Evolutionary conservation across 805 yeast species (phyloP).

Genomic region (Hanseniaspora lachancei): DNA sequence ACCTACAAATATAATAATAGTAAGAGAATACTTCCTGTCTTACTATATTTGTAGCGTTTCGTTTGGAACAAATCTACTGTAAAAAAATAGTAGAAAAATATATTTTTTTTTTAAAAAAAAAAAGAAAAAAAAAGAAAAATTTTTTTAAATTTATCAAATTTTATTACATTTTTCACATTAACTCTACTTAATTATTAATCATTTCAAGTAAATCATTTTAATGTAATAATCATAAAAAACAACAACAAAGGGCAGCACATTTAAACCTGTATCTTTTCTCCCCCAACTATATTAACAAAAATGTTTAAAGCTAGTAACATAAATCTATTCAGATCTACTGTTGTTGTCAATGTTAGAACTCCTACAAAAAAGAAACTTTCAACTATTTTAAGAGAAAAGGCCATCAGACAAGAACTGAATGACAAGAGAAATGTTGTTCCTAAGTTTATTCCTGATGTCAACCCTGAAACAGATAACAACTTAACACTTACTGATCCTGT

Average conservation of each 20-base stretch:
- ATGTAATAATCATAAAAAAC: too few relatives aligned
- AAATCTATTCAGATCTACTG: neutral
- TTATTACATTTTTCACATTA: neutral
- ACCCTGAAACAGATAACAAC: slow-evolving; percentile 13
- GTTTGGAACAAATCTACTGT: too few relatives aligned
- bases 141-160: too few relatives aligned
- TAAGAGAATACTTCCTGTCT: too few relatives aligned
- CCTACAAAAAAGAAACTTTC: neutral
- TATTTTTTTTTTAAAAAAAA: too few relatives aligned
- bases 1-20: too few relatives aligned
- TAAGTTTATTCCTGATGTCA: slow-evolving; percentile 1
- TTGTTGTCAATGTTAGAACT: neutral
- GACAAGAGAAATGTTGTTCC: neutral
- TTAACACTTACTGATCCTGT: slow-evolving; percentile 66
- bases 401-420: neutral
- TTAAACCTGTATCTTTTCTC: too few relatives aligned
- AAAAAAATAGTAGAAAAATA: too few relatives aligned
- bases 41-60: too few relatives aligned
- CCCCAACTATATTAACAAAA: neutral
- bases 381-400: neutral
- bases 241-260: too few relatives aligned
- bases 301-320: neutral
- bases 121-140: too few relatives aligned
- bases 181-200: neutral
- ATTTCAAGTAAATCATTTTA: too few relatives aligned